Conservation (phyloP, 768 basidiomycete genomes). For the Psilocybe azurescens region DNA sequence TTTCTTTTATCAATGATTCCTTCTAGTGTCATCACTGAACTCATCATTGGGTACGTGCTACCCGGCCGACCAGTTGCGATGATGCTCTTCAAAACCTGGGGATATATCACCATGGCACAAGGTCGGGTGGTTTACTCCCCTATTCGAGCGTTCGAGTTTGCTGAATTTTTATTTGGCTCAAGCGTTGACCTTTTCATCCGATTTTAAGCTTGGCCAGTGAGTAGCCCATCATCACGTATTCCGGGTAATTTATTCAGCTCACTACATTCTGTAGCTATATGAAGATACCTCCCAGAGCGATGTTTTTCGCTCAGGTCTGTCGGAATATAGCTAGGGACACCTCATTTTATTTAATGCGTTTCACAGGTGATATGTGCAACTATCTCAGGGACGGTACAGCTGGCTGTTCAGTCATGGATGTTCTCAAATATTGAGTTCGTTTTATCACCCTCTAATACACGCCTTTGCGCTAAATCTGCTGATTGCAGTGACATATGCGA, state of each 20-base stretch:
- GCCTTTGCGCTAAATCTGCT: background rate
- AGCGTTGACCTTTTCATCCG: slow-evolving; percentile 48
- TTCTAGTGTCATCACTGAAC: slow-evolving; percentile 57
- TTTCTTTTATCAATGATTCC: background rate
- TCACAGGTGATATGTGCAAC: slow-evolving; percentile 46
- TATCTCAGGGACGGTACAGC: slow-evolving; percentile 65
- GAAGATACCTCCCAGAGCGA: slow-evolving; percentile 68
- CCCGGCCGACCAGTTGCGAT: slow-evolving; percentile 71
- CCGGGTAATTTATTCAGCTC: background rate
- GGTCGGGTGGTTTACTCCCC: background rate
- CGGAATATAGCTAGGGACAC: background rate
- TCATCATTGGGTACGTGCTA: slow-evolving; percentile 65
- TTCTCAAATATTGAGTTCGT: slow-evolving; percentile 55
- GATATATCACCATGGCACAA: slow-evolving; percentile 41
- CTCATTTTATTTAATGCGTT: background rate
- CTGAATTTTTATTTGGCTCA: background rate
- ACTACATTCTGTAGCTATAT: slow-evolving; percentile 39
- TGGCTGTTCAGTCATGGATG: slow-evolving; percentile 68
- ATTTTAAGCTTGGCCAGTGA: slow-evolving; percentile 67
- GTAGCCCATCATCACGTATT: background rate
- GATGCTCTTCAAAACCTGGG: slow-evolving; percentile 70
- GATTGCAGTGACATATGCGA: background rate
- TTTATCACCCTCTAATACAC: background rate
- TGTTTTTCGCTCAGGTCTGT: slow-evolving; percentile 56
- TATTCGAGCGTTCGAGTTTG: background rate